A percentile compares a stretch with the other conserved stretches of the same genome.
These are phyloP conservation scores for Thelephora aurantiotincta DNA, from an alignment of 768 basidiomycete genomes.

Conservation along the genomic window DNA sequence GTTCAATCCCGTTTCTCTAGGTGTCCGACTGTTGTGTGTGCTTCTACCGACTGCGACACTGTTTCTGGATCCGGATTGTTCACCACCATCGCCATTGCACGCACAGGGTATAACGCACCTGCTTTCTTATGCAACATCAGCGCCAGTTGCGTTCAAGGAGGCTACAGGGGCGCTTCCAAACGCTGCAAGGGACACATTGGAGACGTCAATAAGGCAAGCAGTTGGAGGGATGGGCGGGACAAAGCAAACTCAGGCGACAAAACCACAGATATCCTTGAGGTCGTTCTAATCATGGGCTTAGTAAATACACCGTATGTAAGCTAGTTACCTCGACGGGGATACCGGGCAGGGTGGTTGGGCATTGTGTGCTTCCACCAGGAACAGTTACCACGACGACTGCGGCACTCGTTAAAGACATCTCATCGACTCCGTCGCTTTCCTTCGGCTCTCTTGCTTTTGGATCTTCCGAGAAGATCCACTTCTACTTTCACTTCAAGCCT, in stretches of 20 bases:
- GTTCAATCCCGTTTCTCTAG: constrained; percentile 22
- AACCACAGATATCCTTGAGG: constrained; percentile 69
- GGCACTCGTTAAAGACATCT: too few species aligned
- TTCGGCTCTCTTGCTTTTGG: too few species aligned
- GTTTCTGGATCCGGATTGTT: constrained; percentile 41
- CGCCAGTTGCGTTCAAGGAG: constrained; percentile 74
- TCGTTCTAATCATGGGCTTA: constrained; percentile 32
- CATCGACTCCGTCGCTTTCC: too few species aligned
- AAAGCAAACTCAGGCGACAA: constrained; percentile 24
- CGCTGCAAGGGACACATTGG: constrained; percentile 45
- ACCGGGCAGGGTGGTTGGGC: too few species aligned
- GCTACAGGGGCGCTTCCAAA: constrained; percentile 56
- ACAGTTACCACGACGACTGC: too few species aligned
- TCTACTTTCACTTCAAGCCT: too few species aligned
- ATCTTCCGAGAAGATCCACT: too few species aligned
- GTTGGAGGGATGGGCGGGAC: constrained; percentile 32
- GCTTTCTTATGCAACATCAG: constrained; percentile 53
- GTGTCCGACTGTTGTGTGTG: constrained; percentile 51
- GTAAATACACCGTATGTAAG: neutral
- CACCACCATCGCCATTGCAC: constrained; percentile 31
- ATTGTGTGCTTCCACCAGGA: too few species aligned
- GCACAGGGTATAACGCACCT: constrained; percentile 51
- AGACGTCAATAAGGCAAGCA: constrained; percentile 65
- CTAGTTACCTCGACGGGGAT: neutral
- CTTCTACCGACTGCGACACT: constrained; percentile 65